Evolutionary conservation across 768 basidiomycete species (phyloP).

Genomic region (Kwoniella sp.): DNA sequence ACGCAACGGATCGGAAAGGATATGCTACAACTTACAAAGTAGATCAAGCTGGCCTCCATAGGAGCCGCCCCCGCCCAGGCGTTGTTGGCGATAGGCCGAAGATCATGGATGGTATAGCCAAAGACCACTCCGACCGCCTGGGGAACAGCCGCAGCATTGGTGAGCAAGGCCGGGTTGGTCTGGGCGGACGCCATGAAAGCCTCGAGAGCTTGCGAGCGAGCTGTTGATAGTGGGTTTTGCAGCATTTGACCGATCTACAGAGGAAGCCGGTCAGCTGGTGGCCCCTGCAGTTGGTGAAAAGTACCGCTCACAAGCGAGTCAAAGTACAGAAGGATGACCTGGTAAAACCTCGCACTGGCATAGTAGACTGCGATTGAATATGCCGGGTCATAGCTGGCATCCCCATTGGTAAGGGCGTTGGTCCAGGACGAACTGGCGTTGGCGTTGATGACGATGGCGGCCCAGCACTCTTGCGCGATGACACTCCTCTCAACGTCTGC

Average conservation of each 20-base stretch:
- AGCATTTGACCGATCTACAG: slow-evolving; percentile 22
- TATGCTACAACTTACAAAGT: slow-evolving; percentile 25
- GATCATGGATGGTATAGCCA: slow-evolving; percentile 37
- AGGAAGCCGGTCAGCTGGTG: not conserved
- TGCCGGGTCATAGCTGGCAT: slow-evolving; percentile 39
- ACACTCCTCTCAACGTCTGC: slow-evolving; percentile 31
- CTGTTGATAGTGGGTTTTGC: slow-evolving; percentile 22
- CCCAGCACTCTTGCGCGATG: slow-evolving; percentile 36
- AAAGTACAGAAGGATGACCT: slow-evolving; percentile 41
- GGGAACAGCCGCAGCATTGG: slow-evolving; percentile 30
- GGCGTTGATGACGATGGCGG: slow-evolving; percentile 42
- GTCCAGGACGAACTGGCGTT: slow-evolving; percentile 44
- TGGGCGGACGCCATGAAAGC: slow-evolving; percentile 26
- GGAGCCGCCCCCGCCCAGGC: slow-evolving; percentile 48
- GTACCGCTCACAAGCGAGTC: slow-evolving; percentile 32
- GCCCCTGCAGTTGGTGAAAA: no score
- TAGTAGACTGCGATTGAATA: slow-evolving; percentile 43
- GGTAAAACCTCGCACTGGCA: slow-evolving; percentile 41
- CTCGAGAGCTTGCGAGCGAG: slow-evolving; percentile 27
- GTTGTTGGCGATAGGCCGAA: slow-evolving; percentile 26
- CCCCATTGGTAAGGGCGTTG: slow-evolving; percentile 32
- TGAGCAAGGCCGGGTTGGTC: slow-evolving; percentile 29
- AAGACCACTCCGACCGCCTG: slow-evolving; percentile 45
- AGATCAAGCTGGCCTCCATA: slow-evolving; percentile 45
- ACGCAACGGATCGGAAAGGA: not conserved